Evolutionary conservation across 1,284 basidiomycete genomes (phyloP).

Genomic region (Cryptococcus sp.): DNA sequence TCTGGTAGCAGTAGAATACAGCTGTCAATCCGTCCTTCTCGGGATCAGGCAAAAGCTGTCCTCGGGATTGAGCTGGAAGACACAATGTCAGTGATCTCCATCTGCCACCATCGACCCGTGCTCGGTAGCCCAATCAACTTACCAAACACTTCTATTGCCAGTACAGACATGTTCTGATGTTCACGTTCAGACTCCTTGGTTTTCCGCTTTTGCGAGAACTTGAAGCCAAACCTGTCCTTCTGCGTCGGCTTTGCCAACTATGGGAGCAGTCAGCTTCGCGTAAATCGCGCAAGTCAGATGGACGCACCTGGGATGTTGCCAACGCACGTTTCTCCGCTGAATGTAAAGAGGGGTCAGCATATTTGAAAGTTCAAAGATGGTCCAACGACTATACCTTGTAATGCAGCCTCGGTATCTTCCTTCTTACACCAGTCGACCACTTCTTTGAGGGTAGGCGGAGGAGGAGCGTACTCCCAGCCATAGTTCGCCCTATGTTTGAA

Average conservation of each 20-base stretch:
- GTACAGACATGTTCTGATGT: slow-evolving; percentile 73
- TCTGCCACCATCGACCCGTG: background rate
- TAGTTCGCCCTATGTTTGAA: slow-evolving; percentile 9
- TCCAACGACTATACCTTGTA: slow-evolving; percentile 19
- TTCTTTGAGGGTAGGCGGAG: slow-evolving; percentile 60
- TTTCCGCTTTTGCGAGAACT: slow-evolving; percentile 59
- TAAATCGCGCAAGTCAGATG: background rate
- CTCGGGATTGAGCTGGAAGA: slow-evolving; percentile 63
- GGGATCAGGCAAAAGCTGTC: slow-evolving; percentile 68
- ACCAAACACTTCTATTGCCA: slow-evolving; percentile 86
- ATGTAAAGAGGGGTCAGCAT: background rate
- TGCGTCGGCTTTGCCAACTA: slow-evolving; percentile 80
- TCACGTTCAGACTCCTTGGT: slow-evolving; percentile 59
- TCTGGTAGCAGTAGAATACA: slow-evolving; percentile 69
- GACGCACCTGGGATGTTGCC: slow-evolving; percentile 42
- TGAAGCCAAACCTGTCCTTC: slow-evolving; percentile 67
- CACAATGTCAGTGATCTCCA: background rate
- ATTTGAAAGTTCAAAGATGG: background rate
- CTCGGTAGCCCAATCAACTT: slow-evolving; percentile 24
- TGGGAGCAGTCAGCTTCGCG: background rate
- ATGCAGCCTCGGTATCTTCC: slow-evolving; percentile 30
- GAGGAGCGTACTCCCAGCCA: slow-evolving; percentile 77
- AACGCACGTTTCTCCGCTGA: slow-evolving; percentile 25
- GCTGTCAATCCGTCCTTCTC: slow-evolving; percentile 70
- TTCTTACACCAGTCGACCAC: slow-evolving; percentile 60